phyloP scores from a whole-genome alignment of 176 grass and related monocot genomes.

The Raddia distichophylla region DNA sequence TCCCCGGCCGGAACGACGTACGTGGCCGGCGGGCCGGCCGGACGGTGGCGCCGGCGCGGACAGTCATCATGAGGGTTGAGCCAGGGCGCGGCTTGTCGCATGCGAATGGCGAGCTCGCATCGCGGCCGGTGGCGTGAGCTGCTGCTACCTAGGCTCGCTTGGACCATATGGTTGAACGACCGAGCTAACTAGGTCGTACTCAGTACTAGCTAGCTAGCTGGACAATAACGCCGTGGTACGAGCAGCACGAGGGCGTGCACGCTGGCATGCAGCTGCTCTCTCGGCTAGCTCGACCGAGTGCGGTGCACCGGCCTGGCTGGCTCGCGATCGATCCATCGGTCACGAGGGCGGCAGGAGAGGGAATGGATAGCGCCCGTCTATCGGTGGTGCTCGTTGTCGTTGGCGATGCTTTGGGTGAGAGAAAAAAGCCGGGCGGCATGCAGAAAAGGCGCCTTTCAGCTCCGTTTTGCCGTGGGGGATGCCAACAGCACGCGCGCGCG shows the following conservation, averaged over 20 bases:
- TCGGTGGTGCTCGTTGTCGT: background rate
- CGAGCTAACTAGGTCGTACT: background rate
- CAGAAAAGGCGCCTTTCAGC: conserved; percentile 30
- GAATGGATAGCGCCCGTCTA: background rate
- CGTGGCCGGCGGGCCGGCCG: background rate
- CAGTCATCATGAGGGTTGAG: background rate
- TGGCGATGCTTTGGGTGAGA: background rate
- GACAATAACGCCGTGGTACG: conserved; percentile 12
- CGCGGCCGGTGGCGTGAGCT: conserved; percentile 28
- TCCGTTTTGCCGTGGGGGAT: conserved; percentile 31
- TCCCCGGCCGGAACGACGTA: background rate
- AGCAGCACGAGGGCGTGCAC: too few relatives aligned
- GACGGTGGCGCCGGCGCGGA: background rate
- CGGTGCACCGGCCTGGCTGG: conserved; percentile 3
- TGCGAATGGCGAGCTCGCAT: conserved; percentile 28
- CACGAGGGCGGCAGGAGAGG: background rate
- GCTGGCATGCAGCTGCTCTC: background rate
- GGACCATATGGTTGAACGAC: conserved; percentile 12
- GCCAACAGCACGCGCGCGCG: conserved; percentile 41
- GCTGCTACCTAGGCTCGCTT: too few relatives aligned
- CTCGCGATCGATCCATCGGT: too few relatives aligned
- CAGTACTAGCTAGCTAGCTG: conserved; percentile 5
- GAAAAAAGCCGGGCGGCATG: background rate
- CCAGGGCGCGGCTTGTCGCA: conserved; percentile 26
- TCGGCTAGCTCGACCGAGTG: background rate